Percentiles rank a stretch among this genome's conserved stretches.
These are phyloP conservation scores for Blastobotrys buckinghamii DNA, from an alignment of 1,139 yeast species.

Conservation along the genomic window DNA sequence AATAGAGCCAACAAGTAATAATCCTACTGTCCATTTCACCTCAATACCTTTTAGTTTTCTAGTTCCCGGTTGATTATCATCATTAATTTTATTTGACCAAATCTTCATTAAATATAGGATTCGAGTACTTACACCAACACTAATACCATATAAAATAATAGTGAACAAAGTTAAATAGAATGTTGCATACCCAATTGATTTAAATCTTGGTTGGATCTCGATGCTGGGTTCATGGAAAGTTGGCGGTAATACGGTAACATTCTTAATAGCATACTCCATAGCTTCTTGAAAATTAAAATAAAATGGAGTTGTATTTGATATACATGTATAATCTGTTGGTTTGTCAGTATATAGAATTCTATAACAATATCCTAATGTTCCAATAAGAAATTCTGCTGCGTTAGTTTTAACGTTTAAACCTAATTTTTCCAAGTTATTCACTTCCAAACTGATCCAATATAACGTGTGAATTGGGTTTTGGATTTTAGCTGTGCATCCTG, in stretches of 20 bases:
- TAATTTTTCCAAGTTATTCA: background rate
- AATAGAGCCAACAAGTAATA: background rate
- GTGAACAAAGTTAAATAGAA: background rate
- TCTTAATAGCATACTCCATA: background rate
- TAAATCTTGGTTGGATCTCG: background rate
- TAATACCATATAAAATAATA: background rate
- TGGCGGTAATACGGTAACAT: background rate
- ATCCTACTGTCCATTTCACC: background rate
- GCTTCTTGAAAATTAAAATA: constrained; percentile 1
- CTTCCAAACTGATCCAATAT: background rate
- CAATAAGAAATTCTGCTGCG: background rate
- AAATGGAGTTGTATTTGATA: background rate
- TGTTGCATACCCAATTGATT: background rate
- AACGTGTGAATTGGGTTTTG: background rate
- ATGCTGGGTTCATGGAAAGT: background rate
- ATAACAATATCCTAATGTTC: background rate
- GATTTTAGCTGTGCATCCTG: background rate
- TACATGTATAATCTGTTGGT: background rate
- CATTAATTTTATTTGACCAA: background rate
- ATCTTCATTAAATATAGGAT: background rate
- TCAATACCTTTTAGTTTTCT: background rate
- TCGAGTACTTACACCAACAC: background rate
- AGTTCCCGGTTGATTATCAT: background rate
- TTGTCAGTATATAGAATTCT: background rate
- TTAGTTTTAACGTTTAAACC: background rate